Conservation (phyloP, 495 filamentous ascomycete species). For the Bathelium albidoporum region DNA sequence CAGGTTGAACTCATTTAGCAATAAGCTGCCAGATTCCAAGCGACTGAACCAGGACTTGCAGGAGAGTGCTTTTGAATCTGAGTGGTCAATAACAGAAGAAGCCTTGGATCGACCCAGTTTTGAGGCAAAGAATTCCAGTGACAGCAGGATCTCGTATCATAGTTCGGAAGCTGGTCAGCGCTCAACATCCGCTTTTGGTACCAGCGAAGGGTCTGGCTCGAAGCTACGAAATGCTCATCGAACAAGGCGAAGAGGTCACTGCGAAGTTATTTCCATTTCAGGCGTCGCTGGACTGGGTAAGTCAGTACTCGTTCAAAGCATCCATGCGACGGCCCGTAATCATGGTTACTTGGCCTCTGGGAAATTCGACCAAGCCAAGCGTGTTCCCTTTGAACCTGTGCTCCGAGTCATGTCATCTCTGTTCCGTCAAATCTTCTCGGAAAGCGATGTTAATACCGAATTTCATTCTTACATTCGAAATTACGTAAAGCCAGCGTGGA, state of each 20-base stretch:
- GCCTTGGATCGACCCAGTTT: not conserved
- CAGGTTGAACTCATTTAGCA: conserved; percentile 1
- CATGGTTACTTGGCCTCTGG: conserved; percentile 72
- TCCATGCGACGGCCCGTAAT: conserved; percentile 61
- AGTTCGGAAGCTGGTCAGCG: conserved; percentile 6
- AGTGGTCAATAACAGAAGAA: not conserved
- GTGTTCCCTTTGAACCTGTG: conserved; percentile 73
- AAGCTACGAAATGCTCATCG: conserved; percentile 42
- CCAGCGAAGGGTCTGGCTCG: conserved; percentile 5
- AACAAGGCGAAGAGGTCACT: conserved; percentile 54
- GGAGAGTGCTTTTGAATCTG: not conserved
- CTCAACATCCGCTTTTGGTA: not conserved
- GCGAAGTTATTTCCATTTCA: conserved; percentile 68
- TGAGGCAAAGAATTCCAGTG: conserved; percentile 4
- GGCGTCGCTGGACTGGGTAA: conserved; percentile 75
- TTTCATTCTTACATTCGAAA: conserved; percentile 68
- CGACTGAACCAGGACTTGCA: not conserved
- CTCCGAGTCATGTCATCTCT: conserved; percentile 69
- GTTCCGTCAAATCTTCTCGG: conserved; percentile 84
- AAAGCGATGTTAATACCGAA: conserved; percentile 70
- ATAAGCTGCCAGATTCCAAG: not conserved
- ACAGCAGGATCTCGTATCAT: conserved; percentile 9
- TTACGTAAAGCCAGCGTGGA: conserved; percentile 68
- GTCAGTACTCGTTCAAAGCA: conserved; percentile 67
- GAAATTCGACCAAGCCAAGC: conserved; percentile 74